Conservation (phyloP, 2,329 filamentous ascomycete genomes). For the Colletotrichum liriopes region DNA sequence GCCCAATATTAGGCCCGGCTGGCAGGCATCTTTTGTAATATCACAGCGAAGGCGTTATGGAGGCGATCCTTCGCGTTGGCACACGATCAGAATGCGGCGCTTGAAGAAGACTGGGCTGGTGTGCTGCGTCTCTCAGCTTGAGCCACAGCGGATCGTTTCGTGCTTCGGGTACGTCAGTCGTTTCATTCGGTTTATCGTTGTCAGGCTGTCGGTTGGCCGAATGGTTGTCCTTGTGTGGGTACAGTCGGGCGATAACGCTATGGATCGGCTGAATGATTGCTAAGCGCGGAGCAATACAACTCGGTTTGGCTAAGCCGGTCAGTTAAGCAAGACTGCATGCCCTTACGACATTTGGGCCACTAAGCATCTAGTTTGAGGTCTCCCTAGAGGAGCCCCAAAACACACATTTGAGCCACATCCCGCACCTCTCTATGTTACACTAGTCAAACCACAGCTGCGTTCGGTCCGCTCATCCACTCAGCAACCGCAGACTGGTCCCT, state of each 20-base stretch:
- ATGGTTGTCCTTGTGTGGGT: neutral
- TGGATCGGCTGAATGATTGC: conserved; percentile 14
- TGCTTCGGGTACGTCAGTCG: conserved; percentile 16
- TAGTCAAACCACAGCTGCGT: too few relatives aligned
- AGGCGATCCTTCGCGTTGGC: neutral
- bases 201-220: neutral
- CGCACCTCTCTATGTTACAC: too few relatives aligned
- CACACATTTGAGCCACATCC: too few relatives aligned
- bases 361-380: too few relatives aligned
- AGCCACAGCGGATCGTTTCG: conserved; percentile 22
- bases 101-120: too few relatives aligned
- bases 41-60: neutral
- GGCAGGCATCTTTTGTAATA: neutral
- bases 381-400: too few relatives aligned
- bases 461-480: too few relatives aligned
- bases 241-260: neutral
- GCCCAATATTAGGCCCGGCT: neutral
- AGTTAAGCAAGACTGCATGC: neutral
- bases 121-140: neutral
- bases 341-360: neutral
- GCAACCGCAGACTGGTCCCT: too few relatives aligned
- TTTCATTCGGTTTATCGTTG: conserved; percentile 6
- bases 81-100: too few relatives aligned
- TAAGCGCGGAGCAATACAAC: conserved; percentile 9
- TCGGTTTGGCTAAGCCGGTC: too few relatives aligned